These are phyloP conservation scores for Cytospora mali DNA, from an alignment of 2,329 filamentous ascomycete species.

Conservation along the genomic window DNA sequence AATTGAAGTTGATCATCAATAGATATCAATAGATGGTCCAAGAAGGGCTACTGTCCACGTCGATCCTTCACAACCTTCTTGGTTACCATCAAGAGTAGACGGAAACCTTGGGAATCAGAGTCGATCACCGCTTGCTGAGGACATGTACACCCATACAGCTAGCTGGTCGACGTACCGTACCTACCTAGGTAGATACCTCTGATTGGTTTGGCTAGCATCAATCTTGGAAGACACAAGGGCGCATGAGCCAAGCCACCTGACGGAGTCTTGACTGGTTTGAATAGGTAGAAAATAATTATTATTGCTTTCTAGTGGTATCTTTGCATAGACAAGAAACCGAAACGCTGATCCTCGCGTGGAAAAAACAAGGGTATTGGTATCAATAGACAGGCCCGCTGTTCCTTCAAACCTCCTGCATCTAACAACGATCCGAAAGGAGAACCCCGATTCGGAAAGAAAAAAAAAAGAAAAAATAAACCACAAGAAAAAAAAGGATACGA, in stretches of 20 bases:
- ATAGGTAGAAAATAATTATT: background rate
- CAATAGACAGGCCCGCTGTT: conserved; percentile 11
- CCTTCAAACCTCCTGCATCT: background rate
- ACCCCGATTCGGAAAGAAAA: too few relatives aligned
- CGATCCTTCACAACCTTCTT: conserved; percentile 19
- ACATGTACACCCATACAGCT: background rate
- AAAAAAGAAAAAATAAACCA: background rate
- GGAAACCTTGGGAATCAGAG: background rate
- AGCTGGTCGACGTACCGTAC: background rate
- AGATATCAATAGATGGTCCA: background rate
- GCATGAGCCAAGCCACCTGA: background rate
- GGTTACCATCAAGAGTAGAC: background rate
- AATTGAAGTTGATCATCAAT: background rate
- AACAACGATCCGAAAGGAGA: background rate
- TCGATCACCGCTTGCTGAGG: background rate
- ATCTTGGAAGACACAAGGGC: background rate
- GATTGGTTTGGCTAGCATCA: background rate
- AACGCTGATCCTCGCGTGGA: conserved; percentile 12
- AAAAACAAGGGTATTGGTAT: conserved; percentile 5
- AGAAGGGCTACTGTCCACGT: background rate
- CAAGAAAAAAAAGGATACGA: background rate
- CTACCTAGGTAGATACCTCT: too few relatives aligned
- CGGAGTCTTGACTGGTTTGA: background rate
- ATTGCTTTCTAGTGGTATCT: conserved; percentile 23
- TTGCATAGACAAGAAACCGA: conserved; percentile 20